Percentiles rank a stretch among this genome's conserved stretches.
Evolutionary conservation across 2,329 filamentous ascomycete species (phyloP).

Genomic region (Botrytis galanthina): DNA sequence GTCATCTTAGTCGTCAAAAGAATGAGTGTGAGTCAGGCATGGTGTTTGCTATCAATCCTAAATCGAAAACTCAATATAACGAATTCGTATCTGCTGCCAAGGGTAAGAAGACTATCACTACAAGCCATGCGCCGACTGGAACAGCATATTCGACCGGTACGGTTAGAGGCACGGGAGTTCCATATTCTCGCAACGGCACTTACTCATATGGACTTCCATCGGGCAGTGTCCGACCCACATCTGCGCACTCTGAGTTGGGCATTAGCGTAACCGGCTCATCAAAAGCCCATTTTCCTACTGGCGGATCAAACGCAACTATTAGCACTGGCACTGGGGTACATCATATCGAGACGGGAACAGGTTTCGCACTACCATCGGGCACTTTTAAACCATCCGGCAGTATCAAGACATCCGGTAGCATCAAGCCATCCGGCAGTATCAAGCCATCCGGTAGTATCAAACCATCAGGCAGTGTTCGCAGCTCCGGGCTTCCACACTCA

Average conservation of each 20-base stretch:
- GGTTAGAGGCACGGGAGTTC: neutral
- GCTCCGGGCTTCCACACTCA: neutral
- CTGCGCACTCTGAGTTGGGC: neutral
- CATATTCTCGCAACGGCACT: slow-evolving; percentile 14
- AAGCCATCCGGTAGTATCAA: neutral
- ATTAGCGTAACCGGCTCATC: slow-evolving; percentile 1
- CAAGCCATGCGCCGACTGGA: slow-evolving; percentile 14
- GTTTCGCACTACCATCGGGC: neutral
- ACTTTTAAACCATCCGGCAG: neutral
- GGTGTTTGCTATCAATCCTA: slow-evolving; percentile 25
- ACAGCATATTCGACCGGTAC: neutral
- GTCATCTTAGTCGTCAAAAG: slow-evolving; percentile 14
- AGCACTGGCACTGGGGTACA: neutral
- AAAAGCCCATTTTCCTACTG: slow-evolving; percentile 10
- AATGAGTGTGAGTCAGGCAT: slow-evolving; percentile 23
- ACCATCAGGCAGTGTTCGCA: neutral
- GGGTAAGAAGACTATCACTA: neutral
- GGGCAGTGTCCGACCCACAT: slow-evolving; percentile 1
- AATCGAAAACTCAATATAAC: slow-evolving; percentile 13
- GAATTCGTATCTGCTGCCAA: slow-evolving; percentile 16
- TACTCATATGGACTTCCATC: slow-evolving; percentile 3
- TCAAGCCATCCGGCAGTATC: neutral
- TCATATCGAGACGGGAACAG: neutral
- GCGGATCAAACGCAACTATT: neutral
- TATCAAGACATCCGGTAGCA: neutral